A percentile compares a stretch with the other conserved stretches of the same genome.
Conservation (phyloP, 2,329 filamentous ascomycete species). For the Pestalotiopsis fici region DNA sequence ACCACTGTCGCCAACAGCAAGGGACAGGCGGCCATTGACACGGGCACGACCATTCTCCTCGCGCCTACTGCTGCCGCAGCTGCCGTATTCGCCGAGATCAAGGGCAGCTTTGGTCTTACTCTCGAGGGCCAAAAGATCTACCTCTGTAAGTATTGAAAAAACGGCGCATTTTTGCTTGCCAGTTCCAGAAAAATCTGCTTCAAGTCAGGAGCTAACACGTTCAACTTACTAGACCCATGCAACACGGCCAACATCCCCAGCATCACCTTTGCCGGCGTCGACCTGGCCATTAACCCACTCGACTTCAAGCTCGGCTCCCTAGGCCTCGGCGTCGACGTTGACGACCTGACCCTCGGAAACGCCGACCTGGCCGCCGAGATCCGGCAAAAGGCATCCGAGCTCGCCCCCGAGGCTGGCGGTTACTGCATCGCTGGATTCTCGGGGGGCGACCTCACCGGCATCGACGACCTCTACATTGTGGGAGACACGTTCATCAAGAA, state of each 20-base stretch:
- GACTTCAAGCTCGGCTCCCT: slow-evolving; percentile 7
- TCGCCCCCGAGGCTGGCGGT: not conserved
- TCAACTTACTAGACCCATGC: not conserved
- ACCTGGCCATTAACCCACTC: slow-evolving; percentile 5
- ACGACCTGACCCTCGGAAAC: slow-evolving; percentile 4
- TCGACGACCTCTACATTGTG: slow-evolving; percentile 8
- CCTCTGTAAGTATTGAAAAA: not conserved
- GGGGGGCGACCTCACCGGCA: slow-evolving; percentile 4
- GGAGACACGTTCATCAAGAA: slow-evolving; percentile 9
- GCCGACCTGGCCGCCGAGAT: not conserved
- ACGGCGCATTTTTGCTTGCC: not conserved
- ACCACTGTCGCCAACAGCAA: not conserved
- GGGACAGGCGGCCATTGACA: slow-evolving; percentile 5
- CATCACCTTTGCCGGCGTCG: not conserved
- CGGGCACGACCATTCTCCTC: slow-evolving; percentile 4
- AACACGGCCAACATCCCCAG: slow-evolving; percentile 3
- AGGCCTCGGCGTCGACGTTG: not conserved
- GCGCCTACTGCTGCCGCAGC: slow-evolving; percentile 1
- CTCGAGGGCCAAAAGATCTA: not conserved
- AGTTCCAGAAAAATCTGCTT: not conserved
- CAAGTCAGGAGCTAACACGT: not conserved
- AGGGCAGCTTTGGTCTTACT: not conserved
- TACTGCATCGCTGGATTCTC: slow-evolving; percentile 2
- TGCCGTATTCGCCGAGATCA: not conserved
- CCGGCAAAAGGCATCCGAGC: not conserved